These are phyloP conservation scores for Triangularia verruculosa DNA, from an alignment of 2,329 filamentous ascomycete species.

Conservation along the genomic window DNA sequence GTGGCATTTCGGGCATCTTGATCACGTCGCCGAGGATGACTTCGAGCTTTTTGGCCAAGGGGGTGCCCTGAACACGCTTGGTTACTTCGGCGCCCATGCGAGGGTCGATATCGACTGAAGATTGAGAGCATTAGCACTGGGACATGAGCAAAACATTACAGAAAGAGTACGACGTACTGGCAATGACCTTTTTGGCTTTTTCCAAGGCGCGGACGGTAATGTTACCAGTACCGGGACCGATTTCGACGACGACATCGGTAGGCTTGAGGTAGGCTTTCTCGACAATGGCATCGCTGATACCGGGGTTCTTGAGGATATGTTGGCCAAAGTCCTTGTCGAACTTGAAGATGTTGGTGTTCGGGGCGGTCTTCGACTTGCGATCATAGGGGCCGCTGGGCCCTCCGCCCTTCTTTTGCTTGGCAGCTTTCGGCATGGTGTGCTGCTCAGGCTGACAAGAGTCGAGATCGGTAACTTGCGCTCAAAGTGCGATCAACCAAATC, in stretches of 20 bases:
- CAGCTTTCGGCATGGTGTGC: conserved; percentile 40
- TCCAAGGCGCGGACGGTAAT: conserved; percentile 86
- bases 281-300: conserved; percentile 50
- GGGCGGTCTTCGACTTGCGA: conserved; percentile 28
- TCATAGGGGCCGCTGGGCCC: conserved; percentile 36
- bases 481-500: background rate
- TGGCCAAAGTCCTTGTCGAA: conserved; percentile 88
- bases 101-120: conserved; percentile 88
- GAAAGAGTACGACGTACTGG: no score
- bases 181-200: conserved; percentile 75
- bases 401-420: conserved; percentile 37
- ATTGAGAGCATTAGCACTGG: conserved; percentile 39
- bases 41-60: conserved; percentile 78
- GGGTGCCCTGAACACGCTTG: conserved; percentile 87
- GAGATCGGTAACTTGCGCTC: background rate
- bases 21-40: conserved; percentile 90
- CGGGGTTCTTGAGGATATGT: conserved; percentile 74
- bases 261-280: conserved; percentile 88
- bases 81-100: conserved; percentile 94
- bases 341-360: conserved; percentile 85
- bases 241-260: conserved; percentile 85
- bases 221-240: conserved; percentile 87
- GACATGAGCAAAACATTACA: no score
- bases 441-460: background rate
- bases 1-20: conserved; percentile 67